These are phyloP conservation scores for Myxozyma geophila DNA, from an alignment of 805 yeast genomes.

Conservation along the genomic window DNA sequence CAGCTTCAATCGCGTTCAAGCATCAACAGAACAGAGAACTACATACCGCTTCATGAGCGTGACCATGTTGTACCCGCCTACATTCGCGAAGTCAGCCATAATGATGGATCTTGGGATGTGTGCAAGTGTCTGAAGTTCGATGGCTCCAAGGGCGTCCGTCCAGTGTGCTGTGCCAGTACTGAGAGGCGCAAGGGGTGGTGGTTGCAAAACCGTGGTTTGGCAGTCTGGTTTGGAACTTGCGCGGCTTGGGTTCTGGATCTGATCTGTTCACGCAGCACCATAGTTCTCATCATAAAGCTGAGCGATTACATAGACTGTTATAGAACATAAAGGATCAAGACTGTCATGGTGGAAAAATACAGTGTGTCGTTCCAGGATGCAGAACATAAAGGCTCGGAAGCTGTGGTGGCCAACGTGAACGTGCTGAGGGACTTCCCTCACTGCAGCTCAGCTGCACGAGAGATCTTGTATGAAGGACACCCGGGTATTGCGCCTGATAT, in stretches of 20 bases:
- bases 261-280: too few relatives aligned
- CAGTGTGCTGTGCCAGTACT: too few relatives aligned
- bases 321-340: neutral
- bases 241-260: too few relatives aligned
- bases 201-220: too few relatives aligned
- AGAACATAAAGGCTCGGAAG: neutral
- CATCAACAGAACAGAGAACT: neutral
- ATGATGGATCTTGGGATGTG: neutral
- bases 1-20: neutral
- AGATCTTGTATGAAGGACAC: constrained; percentile 4
- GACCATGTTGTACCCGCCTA: constrained; percentile 77
- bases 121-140: neutral
- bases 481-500: neutral
- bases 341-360: constrained; percentile 5
- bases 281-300: too few relatives aligned
- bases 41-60: constrained; percentile 71
- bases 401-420: neutral
- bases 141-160: too few relatives aligned
- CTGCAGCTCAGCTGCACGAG: constrained; percentile 8
- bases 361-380: constrained; percentile 4
- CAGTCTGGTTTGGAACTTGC: too few relatives aligned
- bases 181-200: too few relatives aligned
- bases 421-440: constrained; percentile 1
- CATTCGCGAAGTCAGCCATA: constrained; percentile 31
- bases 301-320: too few relatives aligned